Conservation (phyloP, 116 monocot species). For the Dioscorea cayenensis region DNA sequence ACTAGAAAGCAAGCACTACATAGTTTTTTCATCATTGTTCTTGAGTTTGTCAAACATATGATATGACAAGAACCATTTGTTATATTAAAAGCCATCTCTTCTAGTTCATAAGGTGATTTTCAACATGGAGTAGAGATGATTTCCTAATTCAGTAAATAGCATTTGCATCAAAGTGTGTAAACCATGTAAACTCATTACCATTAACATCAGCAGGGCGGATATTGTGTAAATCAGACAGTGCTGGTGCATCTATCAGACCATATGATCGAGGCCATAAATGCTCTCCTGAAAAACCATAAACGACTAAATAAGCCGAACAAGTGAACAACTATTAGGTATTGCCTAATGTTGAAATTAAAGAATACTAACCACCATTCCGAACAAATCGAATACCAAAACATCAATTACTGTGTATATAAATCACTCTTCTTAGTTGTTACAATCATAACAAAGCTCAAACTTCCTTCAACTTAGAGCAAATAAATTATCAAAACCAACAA, state of each 20-base stretch:
- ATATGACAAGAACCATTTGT: not conserved
- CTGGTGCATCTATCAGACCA: slow-evolving; percentile 48
- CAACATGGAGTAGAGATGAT: not conserved
- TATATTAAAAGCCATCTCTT: not conserved
- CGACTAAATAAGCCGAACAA: not conserved
- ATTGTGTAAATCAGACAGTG: slow-evolving; percentile 78
- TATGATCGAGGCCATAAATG: slow-evolving; percentile 88
- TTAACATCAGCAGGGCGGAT: slow-evolving; percentile 79
- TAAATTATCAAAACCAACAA: too few species aligned
- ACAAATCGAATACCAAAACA: not conserved
- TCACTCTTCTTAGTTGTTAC: too few species aligned
- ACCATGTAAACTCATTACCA: slow-evolving; percentile 20
- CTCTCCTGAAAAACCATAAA: slow-evolving; percentile 44
- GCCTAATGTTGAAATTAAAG: not conserved
- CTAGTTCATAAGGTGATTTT: not conserved
- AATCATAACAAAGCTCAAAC: too few species aligned
- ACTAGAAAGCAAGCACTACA: slow-evolving; percentile 34
- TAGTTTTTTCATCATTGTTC: not conserved
- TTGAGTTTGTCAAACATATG: not conserved
- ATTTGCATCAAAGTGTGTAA: too few species aligned
- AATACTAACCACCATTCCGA: not conserved
- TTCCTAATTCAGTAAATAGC: not conserved
- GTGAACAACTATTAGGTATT: not conserved
- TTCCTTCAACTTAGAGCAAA: too few species aligned
- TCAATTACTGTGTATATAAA: too few species aligned